Base-by-base conservation (phyloP, 495 filamentous ascomycete genomes). In the Bacidia gigantensis region DNA sequence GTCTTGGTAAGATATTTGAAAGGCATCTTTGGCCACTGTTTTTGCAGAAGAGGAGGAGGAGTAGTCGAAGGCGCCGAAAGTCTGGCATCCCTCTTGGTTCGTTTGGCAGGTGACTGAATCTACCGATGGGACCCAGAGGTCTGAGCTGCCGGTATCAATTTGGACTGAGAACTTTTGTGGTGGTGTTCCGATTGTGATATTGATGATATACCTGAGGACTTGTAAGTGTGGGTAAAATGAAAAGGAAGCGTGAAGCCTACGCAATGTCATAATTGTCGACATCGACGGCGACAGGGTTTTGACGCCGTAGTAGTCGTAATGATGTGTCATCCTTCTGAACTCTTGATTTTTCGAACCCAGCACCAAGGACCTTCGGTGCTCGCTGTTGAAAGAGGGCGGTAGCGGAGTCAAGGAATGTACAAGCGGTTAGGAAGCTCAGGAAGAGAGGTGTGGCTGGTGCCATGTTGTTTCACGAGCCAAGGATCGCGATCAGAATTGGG, bases 1-100 rank as follows among this genome's bases (percentile, higher is more conserved):
- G 63, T 89, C 84, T 40, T 83, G 80, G 60, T 95, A 95, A 12
- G 77, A 77, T 43, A 89, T 89, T 58, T 85, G 78, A 69, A 95
- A 93, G 54, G 3, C 49, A 35, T 75, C 71, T 55, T 69, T 74
- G 48, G 75, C 74, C 40, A 89, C 60, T 54, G 78, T 77, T 43
- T 75, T 62, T 64, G 81, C 88, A 2, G 86, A 81, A 2, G 79
- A 81, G 1, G 87, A 94, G 0, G 62, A 56, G 57, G 79, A 77
- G 7, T 77, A 70, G 26, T 73, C 58, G 61, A 83, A 87, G 11
- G 72, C 71, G 22, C 80, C 80, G 3, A 71, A 63, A 38, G 60
- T 60, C 3, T 62, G 55, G 59, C 83, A 86, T 9, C 73, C 75
- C 11, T 69, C 57, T 0, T 58, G 54, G 3, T 43, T 51, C 10